These are phyloP conservation scores for Echria macrotheca DNA, from an alignment of 495 filamentous ascomycete species.

Conservation along the genomic window DNA sequence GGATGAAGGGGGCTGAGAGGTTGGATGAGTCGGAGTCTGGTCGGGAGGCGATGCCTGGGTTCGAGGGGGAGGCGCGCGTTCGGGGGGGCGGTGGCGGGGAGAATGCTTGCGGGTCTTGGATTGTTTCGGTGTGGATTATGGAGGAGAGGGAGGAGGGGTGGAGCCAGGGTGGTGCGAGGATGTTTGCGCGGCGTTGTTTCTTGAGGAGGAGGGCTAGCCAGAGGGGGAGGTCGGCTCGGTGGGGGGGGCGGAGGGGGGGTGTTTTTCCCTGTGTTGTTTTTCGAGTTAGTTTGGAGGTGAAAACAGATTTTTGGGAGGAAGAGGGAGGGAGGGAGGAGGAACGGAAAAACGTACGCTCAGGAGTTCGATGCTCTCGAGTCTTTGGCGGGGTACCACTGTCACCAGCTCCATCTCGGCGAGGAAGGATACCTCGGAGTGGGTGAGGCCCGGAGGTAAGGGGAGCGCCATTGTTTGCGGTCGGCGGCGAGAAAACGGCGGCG, in stretches of 20 bases:
- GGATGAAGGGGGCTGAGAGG: slow-evolving; percentile 56
- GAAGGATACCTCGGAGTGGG: slow-evolving; percentile 87
- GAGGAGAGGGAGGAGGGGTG: slow-evolving; percentile 61
- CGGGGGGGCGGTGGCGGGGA: slow-evolving; percentile 66
- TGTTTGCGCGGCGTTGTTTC: slow-evolving; percentile 89
- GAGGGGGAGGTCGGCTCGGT: slow-evolving; percentile 74
- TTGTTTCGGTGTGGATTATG: slow-evolving; percentile 77
- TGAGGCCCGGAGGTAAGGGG: slow-evolving; percentile 74
- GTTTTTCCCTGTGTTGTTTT: slow-evolving; percentile 60
- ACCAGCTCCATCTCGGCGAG: slow-evolving; percentile 96
- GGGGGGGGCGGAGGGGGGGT: slow-evolving; percentile 69
- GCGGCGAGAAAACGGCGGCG: no score
- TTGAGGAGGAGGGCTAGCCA: slow-evolving; percentile 98
- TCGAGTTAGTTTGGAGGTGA: background rate
- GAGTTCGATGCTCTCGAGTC: slow-evolving; percentile 76
- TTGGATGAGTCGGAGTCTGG: slow-evolving; percentile 8
- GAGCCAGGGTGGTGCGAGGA: slow-evolving; percentile 86
- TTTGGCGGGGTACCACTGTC: slow-evolving; percentile 85
- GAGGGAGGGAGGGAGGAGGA: slow-evolving; percentile 14
- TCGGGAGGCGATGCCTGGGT: slow-evolving; percentile 29
- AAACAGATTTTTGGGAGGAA: no score
- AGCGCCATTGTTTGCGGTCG: slow-evolving; percentile 85
- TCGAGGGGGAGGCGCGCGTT: slow-evolving; percentile 33
- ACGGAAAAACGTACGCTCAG: slow-evolving; percentile 61
- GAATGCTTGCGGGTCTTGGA: slow-evolving; percentile 58